phyloP scores from a whole-genome alignment of 2,329 filamentous ascomycete genomes.

The Phaeosphaeria sp. region DNA sequence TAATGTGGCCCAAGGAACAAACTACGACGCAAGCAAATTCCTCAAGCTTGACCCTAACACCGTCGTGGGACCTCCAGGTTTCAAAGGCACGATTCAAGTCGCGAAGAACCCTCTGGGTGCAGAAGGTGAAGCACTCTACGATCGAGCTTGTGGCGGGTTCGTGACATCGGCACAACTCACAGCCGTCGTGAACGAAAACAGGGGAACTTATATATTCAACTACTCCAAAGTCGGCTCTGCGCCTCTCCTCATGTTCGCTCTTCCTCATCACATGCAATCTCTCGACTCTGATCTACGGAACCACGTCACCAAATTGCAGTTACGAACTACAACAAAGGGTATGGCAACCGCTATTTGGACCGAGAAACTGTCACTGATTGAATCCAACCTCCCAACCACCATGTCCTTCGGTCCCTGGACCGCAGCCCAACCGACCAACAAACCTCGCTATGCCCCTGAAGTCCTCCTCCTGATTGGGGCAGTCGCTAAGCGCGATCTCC shows the following conservation, averaged over 20 bases:
- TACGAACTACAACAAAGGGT: slow-evolving; percentile 88
- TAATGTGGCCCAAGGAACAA: slow-evolving; percentile 58
- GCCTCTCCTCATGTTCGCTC: slow-evolving; percentile 79
- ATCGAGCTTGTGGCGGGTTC: slow-evolving; percentile 78
- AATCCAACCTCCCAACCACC: slow-evolving; percentile 71
- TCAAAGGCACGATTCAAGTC: slow-evolving; percentile 81
- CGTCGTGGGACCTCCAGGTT: slow-evolving; percentile 70
- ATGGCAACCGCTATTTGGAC: slow-evolving; percentile 72
- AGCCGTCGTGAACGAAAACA: slow-evolving; percentile 64
- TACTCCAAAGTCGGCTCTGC: slow-evolving; percentile 76
- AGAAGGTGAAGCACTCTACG: slow-evolving; percentile 72
- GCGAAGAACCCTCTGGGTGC: slow-evolving; percentile 71
- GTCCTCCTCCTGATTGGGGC: slow-evolving; percentile 66
- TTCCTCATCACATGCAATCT: slow-evolving; percentile 84
- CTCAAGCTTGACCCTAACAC: slow-evolving; percentile 66
- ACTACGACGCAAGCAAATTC: slow-evolving; percentile 67
- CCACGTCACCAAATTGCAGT: slow-evolving; percentile 59
- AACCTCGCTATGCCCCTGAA: slow-evolving; percentile 49
- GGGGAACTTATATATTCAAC: slow-evolving; percentile 71
- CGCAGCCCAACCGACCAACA: slow-evolving; percentile 51
- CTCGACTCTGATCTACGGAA: slow-evolving; percentile 67
- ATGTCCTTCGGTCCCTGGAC: slow-evolving; percentile 85
- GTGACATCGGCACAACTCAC: slow-evolving; percentile 68
- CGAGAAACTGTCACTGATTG: slow-evolving; percentile 68
- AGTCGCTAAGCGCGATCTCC: slow-evolving; percentile 74